A percentile compares a stretch with the other conserved stretches of the same genome.
Conservation (phyloP, 495 filamentous ascomycete genomes). For the Neurospora sp. region DNA sequence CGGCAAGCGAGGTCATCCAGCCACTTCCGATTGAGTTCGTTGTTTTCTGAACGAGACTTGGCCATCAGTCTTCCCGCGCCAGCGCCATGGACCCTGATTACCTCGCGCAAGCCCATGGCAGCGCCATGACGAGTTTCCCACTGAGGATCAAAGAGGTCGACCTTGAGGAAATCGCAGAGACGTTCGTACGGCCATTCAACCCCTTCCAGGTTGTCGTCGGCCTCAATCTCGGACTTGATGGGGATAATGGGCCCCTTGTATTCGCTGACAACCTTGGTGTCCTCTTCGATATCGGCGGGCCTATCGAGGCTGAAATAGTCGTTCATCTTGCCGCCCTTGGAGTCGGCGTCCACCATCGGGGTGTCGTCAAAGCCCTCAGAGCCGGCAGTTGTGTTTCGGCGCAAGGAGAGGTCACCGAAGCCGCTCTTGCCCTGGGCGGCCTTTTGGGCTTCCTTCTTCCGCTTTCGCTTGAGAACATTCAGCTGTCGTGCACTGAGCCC, state of each 20-base stretch:
- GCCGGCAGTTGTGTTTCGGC: conserved; percentile 49
- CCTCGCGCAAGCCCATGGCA: conserved; percentile 87
- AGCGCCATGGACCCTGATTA: conserved; percentile 80
- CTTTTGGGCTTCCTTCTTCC: conserved; percentile 73
- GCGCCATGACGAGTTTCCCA: conserved; percentile 98
- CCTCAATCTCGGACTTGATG: conserved; percentile 53
- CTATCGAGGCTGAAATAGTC: conserved; percentile 88
- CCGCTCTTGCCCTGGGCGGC: conserved; percentile 54
- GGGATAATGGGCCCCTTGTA: conserved; percentile 70
- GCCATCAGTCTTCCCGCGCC: conserved; percentile 76
- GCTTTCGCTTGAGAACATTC: conserved; percentile 87
- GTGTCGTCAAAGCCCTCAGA: conserved; percentile 46
- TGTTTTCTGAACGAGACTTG: conserved; percentile 63
- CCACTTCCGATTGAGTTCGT: conserved; percentile 70
- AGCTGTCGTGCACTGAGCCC: conserved; percentile 82
- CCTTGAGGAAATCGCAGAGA: conserved; percentile 82
- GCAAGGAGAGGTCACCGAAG: conserved; percentile 78
- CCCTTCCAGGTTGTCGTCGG: conserved; percentile 64
- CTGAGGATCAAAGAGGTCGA: conserved; percentile 85
- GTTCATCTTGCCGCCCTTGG: conserved; percentile 58
- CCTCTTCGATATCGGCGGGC: conserved; percentile 63
- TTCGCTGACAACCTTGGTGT: conserved; percentile 85
- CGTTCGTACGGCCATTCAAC: conserved; percentile 91
- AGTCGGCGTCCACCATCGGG: conserved; percentile 47
- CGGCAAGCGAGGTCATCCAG: conserved; percentile 88